Base-by-base conservation (phyloP, 2,329 filamentous ascomycete species). In the Xylaria sp. region DNA sequence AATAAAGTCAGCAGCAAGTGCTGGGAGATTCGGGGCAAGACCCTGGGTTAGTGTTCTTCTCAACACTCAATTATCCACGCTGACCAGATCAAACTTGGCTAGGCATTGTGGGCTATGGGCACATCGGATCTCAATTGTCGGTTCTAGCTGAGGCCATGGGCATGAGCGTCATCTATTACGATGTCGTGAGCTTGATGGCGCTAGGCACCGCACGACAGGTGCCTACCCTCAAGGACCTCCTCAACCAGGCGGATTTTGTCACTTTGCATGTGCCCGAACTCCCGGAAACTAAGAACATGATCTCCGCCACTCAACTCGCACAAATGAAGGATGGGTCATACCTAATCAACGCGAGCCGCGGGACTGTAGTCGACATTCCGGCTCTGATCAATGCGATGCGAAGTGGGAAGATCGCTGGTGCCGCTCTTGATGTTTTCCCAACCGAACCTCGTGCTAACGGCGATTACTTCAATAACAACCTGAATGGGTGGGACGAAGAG, bases 1-100 rank as follows among this genome's bases (percentile, higher is more conserved):
- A 98, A 98, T 82, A 99, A 99, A 85, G 94, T 98, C 77, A 97
- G 94, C 84, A 87, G 88, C 76, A 94, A 92, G 78, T 99, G 96
- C 87, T 98, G 96, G 96, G 96, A 99, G 81, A 94, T 98, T 76
- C 90, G 96, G 76, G 96, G 96, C 79, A 99, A 99, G 86, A 98
- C 95, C 51, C 86, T 99, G 61, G 96, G 92, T 89, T 82, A 68
- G 83, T 78, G 27, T 55, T 39, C 53, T 27, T 59, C 39, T 57
- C 39, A 12, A 7, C 9, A 4, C 45, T 34, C 47, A 17, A 7
- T 34, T 21, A 21, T 32, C 11, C 36, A 27, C 55, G 30, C 51
- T 68, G 56, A 70, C 59, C 59, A 55, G 61, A 70, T 55, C 1
- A 55, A 59, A 42, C 8, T 14, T 39, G 45, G 6, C n/a, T 42